Evolutionary conservation across 352 stramenopile genomes (phyloP).

Genomic region (Bremia lactucae): DNA sequence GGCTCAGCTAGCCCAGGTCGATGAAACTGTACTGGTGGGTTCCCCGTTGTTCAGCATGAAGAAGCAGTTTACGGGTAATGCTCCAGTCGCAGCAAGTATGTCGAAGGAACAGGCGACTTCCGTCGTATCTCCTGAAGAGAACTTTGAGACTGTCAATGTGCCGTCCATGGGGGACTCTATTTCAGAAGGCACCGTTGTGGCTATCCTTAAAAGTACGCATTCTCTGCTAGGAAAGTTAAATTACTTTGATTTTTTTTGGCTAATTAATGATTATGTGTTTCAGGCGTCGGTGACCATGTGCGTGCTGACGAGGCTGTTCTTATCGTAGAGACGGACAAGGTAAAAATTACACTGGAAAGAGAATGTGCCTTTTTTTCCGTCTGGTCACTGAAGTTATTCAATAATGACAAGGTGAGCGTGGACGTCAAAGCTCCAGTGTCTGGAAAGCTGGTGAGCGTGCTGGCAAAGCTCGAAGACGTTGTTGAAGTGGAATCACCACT

Average conservation of each 20-base stretch:
- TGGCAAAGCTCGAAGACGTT: constrained; percentile 92
- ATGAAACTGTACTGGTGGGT: constrained; percentile 96
- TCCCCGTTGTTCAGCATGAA: constrained; percentile 79
- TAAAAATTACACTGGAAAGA: constrained; percentile 19
- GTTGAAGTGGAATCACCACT: constrained; percentile 87
- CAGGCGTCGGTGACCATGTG: constrained; percentile 92
- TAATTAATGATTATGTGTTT: constrained; percentile 1
- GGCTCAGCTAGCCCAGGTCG: constrained; percentile 86
- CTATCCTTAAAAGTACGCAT: constrained; percentile 66
- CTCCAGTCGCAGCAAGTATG: constrained; percentile 8
- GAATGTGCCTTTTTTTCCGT: background rate
- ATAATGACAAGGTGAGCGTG: constrained; percentile 56
- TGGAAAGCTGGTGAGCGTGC: constrained; percentile 87
- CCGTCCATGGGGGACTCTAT: constrained; percentile 93
- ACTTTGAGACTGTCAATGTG: constrained; percentile 73
- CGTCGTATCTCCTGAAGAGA: constrained; percentile 15
- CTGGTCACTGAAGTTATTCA: background rate
- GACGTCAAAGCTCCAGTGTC: constrained; percentile 86
- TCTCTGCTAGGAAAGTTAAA: background rate
- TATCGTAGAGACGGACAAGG: constrained; percentile 98
- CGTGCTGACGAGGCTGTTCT: constrained; percentile 92
- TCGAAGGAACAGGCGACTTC: constrained; percentile 13
- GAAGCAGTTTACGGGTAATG: constrained; percentile 27
- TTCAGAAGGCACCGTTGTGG: constrained; percentile 95
- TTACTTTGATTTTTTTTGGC: background rate